A percentile compares a stretch with the other conserved stretches of the same genome.
phyloP scores from a whole-genome alignment of 805 yeast species.

The Komagataella phaffii region DNA sequence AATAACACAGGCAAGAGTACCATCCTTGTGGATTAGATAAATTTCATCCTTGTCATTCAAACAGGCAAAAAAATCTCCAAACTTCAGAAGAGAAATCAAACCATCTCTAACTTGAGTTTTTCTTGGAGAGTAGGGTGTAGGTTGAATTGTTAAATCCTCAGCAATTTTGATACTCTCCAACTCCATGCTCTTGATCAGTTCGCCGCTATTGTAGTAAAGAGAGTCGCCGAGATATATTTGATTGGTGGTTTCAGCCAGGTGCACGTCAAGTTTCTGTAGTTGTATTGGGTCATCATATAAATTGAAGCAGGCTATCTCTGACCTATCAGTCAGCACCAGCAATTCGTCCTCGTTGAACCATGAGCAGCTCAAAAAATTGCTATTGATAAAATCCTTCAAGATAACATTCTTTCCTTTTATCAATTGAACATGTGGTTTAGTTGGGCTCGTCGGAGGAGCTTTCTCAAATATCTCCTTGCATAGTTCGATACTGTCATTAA shows the following conservation, averaged over 20 bases:
- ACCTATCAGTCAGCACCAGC: constrained; percentile 19
- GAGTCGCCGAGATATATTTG: constrained; percentile 11
- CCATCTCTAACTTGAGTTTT: neutral
- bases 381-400: constrained; percentile 32
- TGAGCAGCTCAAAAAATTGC: constrained; percentile 31
- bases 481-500: neutral
- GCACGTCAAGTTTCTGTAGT: constrained; percentile 7
- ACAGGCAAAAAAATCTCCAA: neutral
- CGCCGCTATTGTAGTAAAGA: constrained; percentile 9
- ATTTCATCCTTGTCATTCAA: neutral
- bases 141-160: neutral
- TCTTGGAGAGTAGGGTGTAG: neutral
- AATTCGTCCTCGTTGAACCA: constrained; percentile 22
- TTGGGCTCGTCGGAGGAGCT: neutral
- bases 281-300: constrained; percentile 11
- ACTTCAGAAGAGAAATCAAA: neutral
- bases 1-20: neutral
- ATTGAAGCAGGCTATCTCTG: constrained; percentile 19
- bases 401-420: constrained; percentile 49
- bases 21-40: neutral
- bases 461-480: neutral
- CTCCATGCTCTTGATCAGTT: constrained; percentile 2
- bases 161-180: neutral
- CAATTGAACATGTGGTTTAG: constrained; percentile 5
- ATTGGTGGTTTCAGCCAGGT: constrained; percentile 9